Conservation (phyloP, 1,284 basidiomycete genomes). For the Phlebopus sp. region DNA sequence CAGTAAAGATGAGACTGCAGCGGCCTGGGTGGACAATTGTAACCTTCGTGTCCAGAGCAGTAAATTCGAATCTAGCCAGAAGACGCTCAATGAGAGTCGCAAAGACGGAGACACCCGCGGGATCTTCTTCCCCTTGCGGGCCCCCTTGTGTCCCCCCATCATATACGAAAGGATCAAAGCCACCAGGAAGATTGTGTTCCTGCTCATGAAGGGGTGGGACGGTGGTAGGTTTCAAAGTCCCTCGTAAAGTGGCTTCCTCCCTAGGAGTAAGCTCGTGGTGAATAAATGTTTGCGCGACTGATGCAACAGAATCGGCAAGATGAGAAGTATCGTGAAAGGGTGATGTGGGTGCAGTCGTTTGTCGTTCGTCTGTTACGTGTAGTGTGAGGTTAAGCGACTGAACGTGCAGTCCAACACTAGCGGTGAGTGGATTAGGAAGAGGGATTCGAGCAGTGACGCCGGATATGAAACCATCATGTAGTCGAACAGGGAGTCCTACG, state of each 20-base stretch:
- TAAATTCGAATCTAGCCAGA: conserved; percentile 79
- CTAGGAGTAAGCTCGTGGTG: conserved; percentile 73
- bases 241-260: conserved; percentile 72
- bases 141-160: conserved; percentile 30
- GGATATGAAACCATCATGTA: conserved; percentile 72
- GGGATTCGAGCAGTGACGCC: conserved; percentile 75
- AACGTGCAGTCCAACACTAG: conserved; percentile 65
- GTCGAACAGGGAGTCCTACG: conserved; percentile 61
- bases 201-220: conserved; percentile 29
- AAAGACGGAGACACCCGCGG: conserved; percentile 78
- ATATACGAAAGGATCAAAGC: conserved; percentile 54
- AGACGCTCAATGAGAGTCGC: conserved; percentile 82
- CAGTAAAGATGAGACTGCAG: conserved; percentile 56
- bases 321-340: conserved; percentile 34
- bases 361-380: conserved; percentile 40
- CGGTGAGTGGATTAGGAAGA: conserved; percentile 72
- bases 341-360: conserved; percentile 13
- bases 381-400: conserved; percentile 64
- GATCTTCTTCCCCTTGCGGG: conserved; percentile 48
- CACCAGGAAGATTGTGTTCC: conserved; percentile 58
- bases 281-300: conserved; percentile 81
- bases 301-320: conserved; percentile 74
- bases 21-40: conserved; percentile 62
- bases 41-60: conserved; percentile 65
- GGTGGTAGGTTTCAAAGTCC: conserved; percentile 57